Conservation (phyloP, 352 stramenopile genomes). For the Globisporangium spinosum region DNA sequence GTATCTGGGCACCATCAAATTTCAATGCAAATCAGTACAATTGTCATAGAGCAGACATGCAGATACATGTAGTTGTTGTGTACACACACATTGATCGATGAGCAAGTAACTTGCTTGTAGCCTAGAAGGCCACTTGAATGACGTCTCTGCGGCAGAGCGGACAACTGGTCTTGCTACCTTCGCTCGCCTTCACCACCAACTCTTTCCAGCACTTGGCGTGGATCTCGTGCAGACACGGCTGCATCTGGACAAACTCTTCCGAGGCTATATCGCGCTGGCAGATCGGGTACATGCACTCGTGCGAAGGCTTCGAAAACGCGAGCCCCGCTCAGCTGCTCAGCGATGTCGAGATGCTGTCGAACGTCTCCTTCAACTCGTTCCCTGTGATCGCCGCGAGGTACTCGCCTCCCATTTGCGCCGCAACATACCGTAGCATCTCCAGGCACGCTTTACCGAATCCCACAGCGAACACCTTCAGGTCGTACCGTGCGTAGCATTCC, state of each 20-base stretch:
- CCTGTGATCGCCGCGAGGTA: background rate
- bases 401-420: background rate
- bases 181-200: slow-evolving; percentile 21
- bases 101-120: no score
- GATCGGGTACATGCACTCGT: slow-evolving; percentile 40
- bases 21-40: no score
- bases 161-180: background rate
- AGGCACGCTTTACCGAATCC: background rate
- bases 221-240: slow-evolving; percentile 43
- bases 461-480: background rate
- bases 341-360: background rate
- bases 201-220: slow-evolving; percentile 38
- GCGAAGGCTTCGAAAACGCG: background rate
- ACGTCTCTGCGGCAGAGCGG: slow-evolving; percentile 5
- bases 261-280: slow-evolving; percentile 50
- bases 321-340: no score
- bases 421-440: background rate
- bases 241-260: slow-evolving; percentile 36
- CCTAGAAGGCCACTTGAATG: no score
- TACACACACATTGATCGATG: no score
- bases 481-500: background rate
- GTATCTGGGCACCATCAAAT: no score
- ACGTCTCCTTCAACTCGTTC: slow-evolving; percentile 1
- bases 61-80: no score
- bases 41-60: no score